These are phyloP conservation scores for Peribolospora baueri DNA, from an alignment of 768 basidiomycete species.

Conservation along the genomic window DNA sequence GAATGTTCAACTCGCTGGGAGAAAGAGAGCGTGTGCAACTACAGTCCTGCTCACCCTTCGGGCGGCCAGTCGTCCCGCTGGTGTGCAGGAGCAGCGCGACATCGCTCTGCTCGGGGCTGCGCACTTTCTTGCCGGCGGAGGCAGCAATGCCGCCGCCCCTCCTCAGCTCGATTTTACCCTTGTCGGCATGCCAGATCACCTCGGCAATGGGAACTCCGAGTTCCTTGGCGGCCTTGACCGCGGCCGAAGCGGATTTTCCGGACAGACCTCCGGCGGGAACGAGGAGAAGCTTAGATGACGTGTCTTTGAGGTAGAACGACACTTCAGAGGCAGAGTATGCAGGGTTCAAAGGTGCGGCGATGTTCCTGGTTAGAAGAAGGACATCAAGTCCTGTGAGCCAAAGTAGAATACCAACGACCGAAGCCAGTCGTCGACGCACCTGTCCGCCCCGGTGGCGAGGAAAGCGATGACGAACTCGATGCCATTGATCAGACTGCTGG, in stretches of 20 bases:
- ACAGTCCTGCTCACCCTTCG: conserved; percentile 25
- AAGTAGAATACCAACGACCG: neutral
- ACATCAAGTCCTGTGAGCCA: neutral
- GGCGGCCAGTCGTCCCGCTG: conserved; percentile 34
- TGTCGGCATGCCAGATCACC: conserved; percentile 2
- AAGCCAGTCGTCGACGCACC: neutral
- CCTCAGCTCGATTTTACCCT: neutral
- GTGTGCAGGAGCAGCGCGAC: conserved; percentile 35
- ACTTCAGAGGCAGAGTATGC: conserved; percentile 7
- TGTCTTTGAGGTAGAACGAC: conserved; percentile 9
- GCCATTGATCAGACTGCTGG: conserved; percentile 6
- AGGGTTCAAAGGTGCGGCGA: conserved; percentile 9
- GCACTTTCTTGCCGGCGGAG: neutral
- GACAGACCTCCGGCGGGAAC: conserved; percentile 3
- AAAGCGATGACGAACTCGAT: conserved; percentile 7
- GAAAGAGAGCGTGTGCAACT: neutral
- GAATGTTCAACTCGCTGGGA: neutral
- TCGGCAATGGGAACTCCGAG: conserved; percentile 7
- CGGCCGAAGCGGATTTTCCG: neutral
- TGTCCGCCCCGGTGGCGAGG: conserved; percentile 4
- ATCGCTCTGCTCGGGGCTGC: conserved; percentile 21
- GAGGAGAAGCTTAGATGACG: conserved; percentile 5
- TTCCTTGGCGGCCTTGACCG: conserved; percentile 6
- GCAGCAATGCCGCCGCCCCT: neutral
- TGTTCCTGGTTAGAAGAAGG: neutral